Base-by-base conservation (phyloP, 495 filamentous ascomycete genomes). In the Geopyxis carbonaria region DNA sequence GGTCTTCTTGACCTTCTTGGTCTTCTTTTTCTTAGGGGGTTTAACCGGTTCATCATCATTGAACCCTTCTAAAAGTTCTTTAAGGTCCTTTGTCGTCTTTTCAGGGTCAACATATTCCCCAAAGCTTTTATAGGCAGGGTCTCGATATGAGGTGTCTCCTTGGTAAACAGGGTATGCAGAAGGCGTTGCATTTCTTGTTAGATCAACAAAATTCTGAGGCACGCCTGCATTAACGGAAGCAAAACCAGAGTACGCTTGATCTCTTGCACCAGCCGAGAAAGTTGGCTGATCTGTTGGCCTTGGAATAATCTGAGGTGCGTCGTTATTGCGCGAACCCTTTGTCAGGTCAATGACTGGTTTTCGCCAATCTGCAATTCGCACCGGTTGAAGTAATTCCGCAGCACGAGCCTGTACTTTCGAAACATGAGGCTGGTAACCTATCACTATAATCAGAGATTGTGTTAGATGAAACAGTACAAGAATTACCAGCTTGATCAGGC, bases 41-140 rank as follows among this genome's bases (percentile, higher is more conserved):
- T n/a, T n/a, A n/a, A 69, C 61, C 48, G 69, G 66, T 43, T 70
- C 64, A 14, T 70, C 65, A 46, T 78, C 50, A 34, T 55, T 46
- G 5, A 46, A 56, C 32, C 64, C 65, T 14, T 65, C 61, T n/a
- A 55, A 27, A 22, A 55, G 18, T 28, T 50, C 51, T 22, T 55
- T 55, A 19, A 55, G 44, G 4, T 46, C 50, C 28, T 55, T 43
- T 10, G 50, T 55, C 22, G 50, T 55, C 29, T 50, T 55, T 15
- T 39, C 51, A 11, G 55, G 39, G 35, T 55, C 51, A 4, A 50
- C 40, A 19, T 53, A 50, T 2, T 30, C 30, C 35, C 50, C 49
- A 14, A 38, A 38, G n/a, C n/a, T n/a, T n/a, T n/a, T n/a, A n/a
- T n/a, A n/a, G n/a, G n/a, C n/a, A n/a, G n/a, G n/a, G n/a, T n/a